Evolutionary conservation across 176 grass and related monocot genomes (phyloP).

Genomic region (Avena insularis): DNA sequence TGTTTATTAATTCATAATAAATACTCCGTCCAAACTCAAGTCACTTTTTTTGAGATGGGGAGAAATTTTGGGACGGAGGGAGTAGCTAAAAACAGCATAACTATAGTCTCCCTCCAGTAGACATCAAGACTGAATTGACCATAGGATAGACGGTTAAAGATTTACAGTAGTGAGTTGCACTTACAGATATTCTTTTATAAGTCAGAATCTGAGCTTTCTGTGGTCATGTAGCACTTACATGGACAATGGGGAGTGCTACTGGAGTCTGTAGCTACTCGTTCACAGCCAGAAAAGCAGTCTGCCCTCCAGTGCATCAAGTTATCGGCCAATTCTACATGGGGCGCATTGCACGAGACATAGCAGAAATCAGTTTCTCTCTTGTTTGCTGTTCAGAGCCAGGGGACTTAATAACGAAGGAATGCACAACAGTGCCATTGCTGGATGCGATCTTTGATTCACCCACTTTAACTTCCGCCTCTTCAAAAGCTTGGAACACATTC

Average conservation of each 20-base stretch:
- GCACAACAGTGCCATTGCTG: slow-evolving; percentile 49
- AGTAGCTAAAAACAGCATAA: slow-evolving; percentile 21
- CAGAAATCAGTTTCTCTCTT: slow-evolving; percentile 66
- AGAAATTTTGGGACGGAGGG: no score
- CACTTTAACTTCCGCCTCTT: slow-evolving; percentile 62
- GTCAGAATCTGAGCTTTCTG: slow-evolving; percentile 41
- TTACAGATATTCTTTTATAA: slow-evolving; percentile 40
- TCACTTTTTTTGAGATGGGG: no score
- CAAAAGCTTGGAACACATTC: slow-evolving; percentile 71
- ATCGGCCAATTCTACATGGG: slow-evolving; percentile 25
- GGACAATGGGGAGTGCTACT: slow-evolving; percentile 24
- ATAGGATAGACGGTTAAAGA: slow-evolving; percentile 33
- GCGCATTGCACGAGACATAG: slow-evolving; percentile 60
- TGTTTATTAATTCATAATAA: slow-evolving; percentile 29
- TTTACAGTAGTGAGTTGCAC: slow-evolving; percentile 50
- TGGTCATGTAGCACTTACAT: slow-evolving; percentile 44
- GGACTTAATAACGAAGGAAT: slow-evolving; percentile 69
- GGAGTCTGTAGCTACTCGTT: slow-evolving; percentile 17
- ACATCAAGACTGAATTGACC: slow-evolving; percentile 34
- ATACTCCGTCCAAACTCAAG: neutral
- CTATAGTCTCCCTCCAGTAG: slow-evolving; percentile 38
- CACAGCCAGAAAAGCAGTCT: slow-evolving; percentile 29
- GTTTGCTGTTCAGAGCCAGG: slow-evolving; percentile 68
- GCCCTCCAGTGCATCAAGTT: slow-evolving; percentile 29
- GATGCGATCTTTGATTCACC: slow-evolving; percentile 63